Conservation (phyloP, 495 filamentous ascomycete species). For the Rostrohypoxylon terebratum region DNA sequence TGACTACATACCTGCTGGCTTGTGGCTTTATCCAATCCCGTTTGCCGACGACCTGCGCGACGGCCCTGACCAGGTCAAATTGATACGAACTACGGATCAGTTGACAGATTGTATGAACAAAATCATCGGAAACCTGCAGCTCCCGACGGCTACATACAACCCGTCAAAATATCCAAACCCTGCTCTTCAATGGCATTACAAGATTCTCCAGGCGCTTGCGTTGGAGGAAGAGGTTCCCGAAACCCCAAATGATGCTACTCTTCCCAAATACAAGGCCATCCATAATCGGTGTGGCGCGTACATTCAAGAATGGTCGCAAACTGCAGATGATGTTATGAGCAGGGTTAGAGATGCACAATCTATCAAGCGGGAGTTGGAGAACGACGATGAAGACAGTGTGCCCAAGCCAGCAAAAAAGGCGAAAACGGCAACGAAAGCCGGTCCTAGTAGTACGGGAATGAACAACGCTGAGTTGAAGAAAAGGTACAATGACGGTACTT, state of each 20-base stretch:
- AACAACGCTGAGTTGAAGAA: slow-evolving; percentile 69
- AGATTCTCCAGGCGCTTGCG: slow-evolving; percentile 90
- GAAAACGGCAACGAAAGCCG: slow-evolving; percentile 47
- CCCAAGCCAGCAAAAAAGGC: slow-evolving; percentile 53
- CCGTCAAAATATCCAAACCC: slow-evolving; percentile 93
- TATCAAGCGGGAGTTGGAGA: slow-evolving; percentile 58
- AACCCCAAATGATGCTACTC: slow-evolving; percentile 81
- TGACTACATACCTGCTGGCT: slow-evolving; percentile 79
- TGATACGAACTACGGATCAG: slow-evolving; percentile 72
- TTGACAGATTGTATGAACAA: slow-evolving; percentile 84
- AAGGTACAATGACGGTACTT: slow-evolving; percentile 66
- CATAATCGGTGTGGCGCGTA: slow-evolving; percentile 86
- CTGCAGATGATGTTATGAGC: slow-evolving; percentile 51
- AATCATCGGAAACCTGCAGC: slow-evolving; percentile 86
- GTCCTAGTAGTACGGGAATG: slow-evolving; percentile 47
- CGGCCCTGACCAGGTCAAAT: slow-evolving; percentile 63
- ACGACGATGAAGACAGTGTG: slow-evolving; percentile 54
- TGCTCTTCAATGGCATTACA: slow-evolving; percentile 97
- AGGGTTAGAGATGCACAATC: slow-evolving; percentile 47
- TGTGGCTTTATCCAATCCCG: slow-evolving; percentile 90
- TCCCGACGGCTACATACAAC: slow-evolving; percentile 86
- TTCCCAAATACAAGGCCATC: slow-evolving; percentile 82
- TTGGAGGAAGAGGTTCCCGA: slow-evolving; percentile 92
- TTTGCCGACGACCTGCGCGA: slow-evolving; percentile 91
- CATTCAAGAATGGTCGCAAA: slow-evolving; percentile 77